A percentile compares a stretch with the other conserved stretches of the same genome.
phyloP scores from a whole-genome alignment of 2,329 filamentous ascomycete genomes.

The Neofusicoccum kwambonambiense region DNA sequence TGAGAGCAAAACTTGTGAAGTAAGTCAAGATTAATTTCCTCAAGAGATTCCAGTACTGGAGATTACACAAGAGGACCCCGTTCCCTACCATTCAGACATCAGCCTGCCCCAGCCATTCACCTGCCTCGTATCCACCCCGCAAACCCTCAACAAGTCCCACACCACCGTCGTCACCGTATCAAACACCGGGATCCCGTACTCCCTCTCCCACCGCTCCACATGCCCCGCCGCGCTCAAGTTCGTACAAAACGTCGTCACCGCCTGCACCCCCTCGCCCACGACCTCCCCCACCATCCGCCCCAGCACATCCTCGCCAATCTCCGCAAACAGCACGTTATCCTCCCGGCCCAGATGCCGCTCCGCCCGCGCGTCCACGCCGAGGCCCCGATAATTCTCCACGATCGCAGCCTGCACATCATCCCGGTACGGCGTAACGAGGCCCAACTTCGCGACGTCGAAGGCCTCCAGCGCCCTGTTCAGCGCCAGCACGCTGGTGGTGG shows the following conservation, averaged over 20 bases:
- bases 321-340: slow-evolving; percentile 41
- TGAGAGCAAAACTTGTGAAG: too few species aligned
- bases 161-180: slow-evolving; percentile 46
- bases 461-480: slow-evolving; percentile 37
- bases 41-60: too few species aligned
- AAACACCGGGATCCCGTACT: slow-evolving; percentile 37
- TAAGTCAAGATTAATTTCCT: too few species aligned
- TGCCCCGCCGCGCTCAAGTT: slow-evolving; percentile 44
- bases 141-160: slow-evolving; percentile 41
- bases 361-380: slow-evolving; percentile 31
- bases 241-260: slow-evolving; percentile 45
- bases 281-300: slow-evolving; percentile 31
- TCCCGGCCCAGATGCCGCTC: slow-evolving; percentile 36
- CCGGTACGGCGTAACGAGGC: slow-evolving; percentile 45
- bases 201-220: slow-evolving; percentile 40
- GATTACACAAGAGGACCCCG: too few species aligned
- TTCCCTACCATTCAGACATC: background rate
- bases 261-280: slow-evolving; percentile 30
- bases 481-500: slow-evolving; percentile 44
- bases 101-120: slow-evolving; percentile 39
- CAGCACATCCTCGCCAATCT: slow-evolving; percentile 32
- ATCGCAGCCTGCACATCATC: slow-evolving; percentile 42
- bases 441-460: slow-evolving; percentile 31
- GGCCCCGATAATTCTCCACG: slow-evolving; percentile 32
- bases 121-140: slow-evolving; percentile 29